Base-by-base conservation (phyloP, 1,139 yeast species). In the Lizanozyma gosingica region DNA sequence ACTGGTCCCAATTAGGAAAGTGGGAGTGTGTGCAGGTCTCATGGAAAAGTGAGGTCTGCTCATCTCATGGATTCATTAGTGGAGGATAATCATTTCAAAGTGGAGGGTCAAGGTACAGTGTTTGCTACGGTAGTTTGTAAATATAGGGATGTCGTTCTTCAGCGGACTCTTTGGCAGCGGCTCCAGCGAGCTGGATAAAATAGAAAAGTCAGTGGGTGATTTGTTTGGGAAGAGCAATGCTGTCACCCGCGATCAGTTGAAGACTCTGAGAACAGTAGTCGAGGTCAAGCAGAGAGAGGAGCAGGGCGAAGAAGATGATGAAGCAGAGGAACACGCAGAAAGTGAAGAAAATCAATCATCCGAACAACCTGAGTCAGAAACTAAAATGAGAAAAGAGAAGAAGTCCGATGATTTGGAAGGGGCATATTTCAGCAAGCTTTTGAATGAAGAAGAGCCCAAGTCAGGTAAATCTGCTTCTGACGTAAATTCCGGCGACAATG, bases 281-380 rank as follows among this genome's bases (percentile, higher is more conserved):
- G 38, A 27, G 61, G 57, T 16, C 49, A 51, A 6, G 50, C 50
- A 16, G 56, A 50, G 37, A 47, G 50, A 17, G 46, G 46, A 4
- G 54, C 49, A 40, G 43, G 54, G 48, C 49, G 51, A 38, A 37
- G 45, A 38, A 42, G 45, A 38, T 52, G 49, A 44, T 49, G 45
- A 38, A 17, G 43, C 33, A 50, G 54, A 34, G 47, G 53, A 37
- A 51, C 51, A 45, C 36, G 43, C 33, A 43, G 55, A 40, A 43
- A 46, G 38, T 49, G 56, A 40, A 48, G 55, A 37, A 51, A 54
- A 54, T 37, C 49, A 50, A 35, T 56, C 51, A 34, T 53, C 49
- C 17, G 48, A 45, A n/a, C 50, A 46, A 35, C 38, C 36, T 4
- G 54, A 46, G 18, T 41, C 41, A 8, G 45, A 45, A 3, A 45